Base-by-base conservation (phyloP, 495 filamentous ascomycete species). In the Hamigera avellanea region DNA sequence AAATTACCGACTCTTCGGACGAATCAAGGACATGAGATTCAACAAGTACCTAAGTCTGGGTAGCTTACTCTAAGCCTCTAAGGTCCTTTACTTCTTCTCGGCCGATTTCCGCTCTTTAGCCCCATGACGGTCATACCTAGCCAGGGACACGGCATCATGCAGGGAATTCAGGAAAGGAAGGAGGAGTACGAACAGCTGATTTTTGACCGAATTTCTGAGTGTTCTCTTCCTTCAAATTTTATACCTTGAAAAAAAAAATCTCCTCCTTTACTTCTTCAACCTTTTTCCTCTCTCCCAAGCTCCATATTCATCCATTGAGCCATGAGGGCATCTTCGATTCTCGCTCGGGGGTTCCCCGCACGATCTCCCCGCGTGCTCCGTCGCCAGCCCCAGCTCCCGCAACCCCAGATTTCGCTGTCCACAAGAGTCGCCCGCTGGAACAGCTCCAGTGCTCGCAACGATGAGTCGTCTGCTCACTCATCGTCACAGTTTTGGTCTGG, bases 401-500 rank as follows among this genome's bases (percentile, higher is more conserved):
- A 36, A 4, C 36, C 33, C 12, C 26, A 19, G 26, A 7, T 44
- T 17, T 21, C 43, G 14, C 19, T 33, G 14, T 32, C 30, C 10
- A 26, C 49, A 8, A 35, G 37, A 12, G 14, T 44, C 5, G 36
- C 37, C 32, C 45, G 53, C 19, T 41, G 31, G 8, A 50, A 50
- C 29, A 56, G 53, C 31, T 43, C 50, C 14, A 47, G 19, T 17
- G 37, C 42, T 17, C 34, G 7, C 18, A 37, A 13, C 14, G 37
- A 43, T 19, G 25, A 16, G 4, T 43, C 56, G 2, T 47, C 56
- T 14, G 21, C 28, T 7, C 35, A 27, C 6, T 14, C 37, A 14
- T 26, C 44, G 0, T 39, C 46, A 1, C 39, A 43, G 12, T 57
- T 50, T n/a, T 60, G 64, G 62, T 49, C 50, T 2, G 47, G 53